Percentiles rank a stretch among this genome's conserved stretches.
Evolutionary conservation across 371 early-diverging fungal genomes (phyloP).

Genomic region (Thermomucor indicae-seudaticae): DNA sequence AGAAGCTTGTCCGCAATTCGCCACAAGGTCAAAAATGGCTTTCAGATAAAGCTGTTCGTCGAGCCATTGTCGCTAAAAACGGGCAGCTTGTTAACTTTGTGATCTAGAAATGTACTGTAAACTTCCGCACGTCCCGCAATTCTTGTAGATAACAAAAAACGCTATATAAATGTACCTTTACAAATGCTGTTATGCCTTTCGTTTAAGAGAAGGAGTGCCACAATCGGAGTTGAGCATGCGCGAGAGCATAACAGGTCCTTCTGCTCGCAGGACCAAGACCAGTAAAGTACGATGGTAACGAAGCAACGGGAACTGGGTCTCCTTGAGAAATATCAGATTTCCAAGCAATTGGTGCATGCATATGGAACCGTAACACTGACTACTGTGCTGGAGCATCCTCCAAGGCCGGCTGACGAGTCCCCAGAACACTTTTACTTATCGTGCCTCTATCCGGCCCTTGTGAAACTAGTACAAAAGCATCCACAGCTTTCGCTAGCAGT

Average conservation of each 20-base stretch:
- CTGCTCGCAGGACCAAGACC: too few relatives aligned
- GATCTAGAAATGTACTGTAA: slow-evolving; percentile 1
- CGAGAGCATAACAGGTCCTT: too few relatives aligned
- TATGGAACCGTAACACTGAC: slow-evolving; percentile 33
- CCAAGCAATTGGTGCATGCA: slow-evolving; percentile 19
- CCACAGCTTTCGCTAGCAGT: slow-evolving; percentile 19
- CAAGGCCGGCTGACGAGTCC: not conserved
- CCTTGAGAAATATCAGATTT: slow-evolving; percentile 37
- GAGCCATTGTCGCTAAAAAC: slow-evolving; percentile 68
- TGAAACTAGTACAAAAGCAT: slow-evolving; percentile 18
- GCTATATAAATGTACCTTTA: too few relatives aligned
- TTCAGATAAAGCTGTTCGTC: slow-evolving; percentile 47
- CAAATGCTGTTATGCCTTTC: too few relatives aligned
- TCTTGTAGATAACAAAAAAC: too few relatives aligned
- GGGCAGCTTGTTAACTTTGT: slow-evolving; percentile 80
- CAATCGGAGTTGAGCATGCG: too few relatives aligned
- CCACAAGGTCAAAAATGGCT: slow-evolving; percentile 58
- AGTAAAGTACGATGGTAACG: not conserved
- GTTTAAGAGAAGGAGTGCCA: too few relatives aligned
- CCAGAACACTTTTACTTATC: slow-evolving; percentile 13
- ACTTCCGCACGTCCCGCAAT: too few relatives aligned
- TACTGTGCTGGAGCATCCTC: slow-evolving; percentile 14
- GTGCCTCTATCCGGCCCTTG: slow-evolving; percentile 18
- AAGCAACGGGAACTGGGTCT: slow-evolving; percentile 19
- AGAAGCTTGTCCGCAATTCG: slow-evolving; percentile 40